A percentile compares a stretch with the other conserved stretches of the same genome.
These are phyloP conservation scores for Anisodus acutangulus DNA, from an alignment of 257 asterid species.

Conservation along the genomic window DNA sequence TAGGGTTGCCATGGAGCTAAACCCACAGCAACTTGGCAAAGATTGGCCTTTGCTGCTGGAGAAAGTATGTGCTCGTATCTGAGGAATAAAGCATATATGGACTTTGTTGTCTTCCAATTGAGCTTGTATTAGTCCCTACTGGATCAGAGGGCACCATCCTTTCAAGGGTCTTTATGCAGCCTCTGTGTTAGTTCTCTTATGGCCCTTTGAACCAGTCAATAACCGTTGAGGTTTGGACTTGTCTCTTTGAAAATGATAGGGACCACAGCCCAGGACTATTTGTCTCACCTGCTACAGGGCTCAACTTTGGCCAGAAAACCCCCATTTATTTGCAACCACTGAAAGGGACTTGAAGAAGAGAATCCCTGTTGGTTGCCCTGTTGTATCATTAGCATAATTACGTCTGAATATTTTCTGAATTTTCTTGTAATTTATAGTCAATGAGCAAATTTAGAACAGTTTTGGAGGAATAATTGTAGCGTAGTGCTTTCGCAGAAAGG, in stretches of 20 bases:
- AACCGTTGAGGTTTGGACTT: constrained; percentile 42
- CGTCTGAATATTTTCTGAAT: constrained; percentile 47
- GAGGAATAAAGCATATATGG: constrained; percentile 49
- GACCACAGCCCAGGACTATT: constrained; percentile 52
- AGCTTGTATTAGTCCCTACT: constrained; percentile 36
- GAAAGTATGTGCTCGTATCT: constrained; percentile 64
- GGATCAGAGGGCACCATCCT: constrained; percentile 47
- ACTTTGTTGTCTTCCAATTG: constrained; percentile 41
- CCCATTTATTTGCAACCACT: constrained; percentile 50
- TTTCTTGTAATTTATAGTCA: constrained; percentile 74
- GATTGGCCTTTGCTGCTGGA: constrained; percentile 88
- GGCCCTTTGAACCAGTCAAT: constrained; percentile 54
- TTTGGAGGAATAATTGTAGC: constrained; percentile 88
- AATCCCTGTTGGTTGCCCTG: constrained; percentile 60
- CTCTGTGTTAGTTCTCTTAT: constrained; percentile 23
- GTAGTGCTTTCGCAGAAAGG: constrained; percentile 55
- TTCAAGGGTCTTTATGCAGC: constrained; percentile 35
- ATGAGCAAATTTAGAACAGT: constrained; percentile 69
- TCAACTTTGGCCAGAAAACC: constrained; percentile 35
- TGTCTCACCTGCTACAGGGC: constrained; percentile 43
- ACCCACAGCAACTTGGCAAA: constrained; percentile 80
- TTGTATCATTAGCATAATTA: constrained; percentile 76
- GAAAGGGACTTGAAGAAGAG: constrained; percentile 44
- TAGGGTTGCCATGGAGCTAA: constrained; percentile 84
- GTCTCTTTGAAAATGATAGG: constrained; percentile 44